Percentiles rank a stretch among this genome's conserved stretches.
These are phyloP conservation scores for Knoxdaviesia capensis DNA, from an alignment of 2,329 filamentous ascomycete genomes.

Conservation along the genomic window DNA sequence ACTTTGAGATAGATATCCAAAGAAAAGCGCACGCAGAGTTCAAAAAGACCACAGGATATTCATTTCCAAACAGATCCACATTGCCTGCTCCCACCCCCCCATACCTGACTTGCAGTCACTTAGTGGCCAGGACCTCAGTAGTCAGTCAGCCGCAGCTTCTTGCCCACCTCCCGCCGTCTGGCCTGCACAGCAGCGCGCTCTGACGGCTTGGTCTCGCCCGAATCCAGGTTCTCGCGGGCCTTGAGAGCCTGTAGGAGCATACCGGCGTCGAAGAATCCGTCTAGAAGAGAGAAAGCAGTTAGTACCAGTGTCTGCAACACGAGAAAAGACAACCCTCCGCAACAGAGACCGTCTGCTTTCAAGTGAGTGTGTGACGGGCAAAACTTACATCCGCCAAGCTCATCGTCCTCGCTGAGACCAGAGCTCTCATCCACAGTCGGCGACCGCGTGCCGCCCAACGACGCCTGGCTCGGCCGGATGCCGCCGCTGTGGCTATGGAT, in stretches of 20 bases:
- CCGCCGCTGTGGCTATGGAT: constrained; percentile 31
- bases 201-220: constrained; percentile 29
- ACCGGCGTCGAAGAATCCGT: constrained; percentile 93
- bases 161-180: constrained; percentile 47
- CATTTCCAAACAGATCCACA: too few relatives aligned
- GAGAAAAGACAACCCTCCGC: not conserved
- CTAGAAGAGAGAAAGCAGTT: constrained; percentile 30
- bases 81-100: too few relatives aligned
- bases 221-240: constrained; percentile 36
- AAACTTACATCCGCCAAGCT: constrained; percentile 77
- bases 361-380: not conserved
- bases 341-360: not conserved
- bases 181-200: constrained; percentile 39
- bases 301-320: too few relatives aligned
- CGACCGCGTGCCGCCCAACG: constrained; percentile 29
- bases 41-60: too few relatives aligned
- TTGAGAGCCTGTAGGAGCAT: constrained; percentile 83
- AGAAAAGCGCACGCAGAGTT: too few relatives aligned
- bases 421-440: constrained; percentile 49
- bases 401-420: constrained; percentile 64
- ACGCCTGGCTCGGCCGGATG: constrained; percentile 21
- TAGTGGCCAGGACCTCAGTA: too few relatives aligned
- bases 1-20: too few relatives aligned
- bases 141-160: constrained; percentile 51
- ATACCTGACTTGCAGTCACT: too few relatives aligned